Conservation (phyloP, 2,329 filamentous ascomycete genomes). For the Colletotrichum zoysiae region DNA sequence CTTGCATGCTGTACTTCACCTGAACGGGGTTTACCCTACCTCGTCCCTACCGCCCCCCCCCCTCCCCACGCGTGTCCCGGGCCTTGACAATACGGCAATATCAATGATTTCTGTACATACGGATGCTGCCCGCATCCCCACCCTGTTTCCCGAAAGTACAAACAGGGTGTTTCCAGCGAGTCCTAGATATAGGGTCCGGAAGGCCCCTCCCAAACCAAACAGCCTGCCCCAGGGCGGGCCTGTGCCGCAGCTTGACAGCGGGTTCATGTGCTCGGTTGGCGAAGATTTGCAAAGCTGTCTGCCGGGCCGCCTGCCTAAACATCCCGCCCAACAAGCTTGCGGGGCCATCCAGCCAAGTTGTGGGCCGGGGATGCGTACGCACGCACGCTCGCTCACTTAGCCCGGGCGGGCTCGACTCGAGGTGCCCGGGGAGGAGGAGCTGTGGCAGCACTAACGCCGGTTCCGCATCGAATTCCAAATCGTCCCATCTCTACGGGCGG, state of each 20-base stretch:
- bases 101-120: not conserved
- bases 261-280: constrained; percentile 14
- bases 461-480: constrained; percentile 41
- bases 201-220: constrained; percentile 1
- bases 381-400: not conserved
- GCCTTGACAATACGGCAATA: not conserved
- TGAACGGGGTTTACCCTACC: not conserved
- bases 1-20: constrained; percentile 30
- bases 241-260: constrained; percentile 9
- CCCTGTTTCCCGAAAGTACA: constrained; percentile 21
- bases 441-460: constrained; percentile 31
- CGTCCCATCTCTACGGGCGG: constrained; percentile 13
- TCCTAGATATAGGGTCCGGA: constrained; percentile 14
- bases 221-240: not conserved
- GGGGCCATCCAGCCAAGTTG: not conserved
- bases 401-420: constrained; percentile 23
- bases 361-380: not conserved
- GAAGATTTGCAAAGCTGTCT: constrained; percentile 21
- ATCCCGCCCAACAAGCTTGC: constrained; percentile 12
- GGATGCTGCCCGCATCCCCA: constrained; percentile 1
- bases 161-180: not conserved
- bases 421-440: constrained; percentile 29
- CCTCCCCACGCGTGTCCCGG: not conserved
- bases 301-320: constrained; percentile 7
- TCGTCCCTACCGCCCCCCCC: too few relatives aligned